Base-by-base conservation (phyloP, 495 filamentous ascomycete genomes). In the Bacidia rubella region DNA sequence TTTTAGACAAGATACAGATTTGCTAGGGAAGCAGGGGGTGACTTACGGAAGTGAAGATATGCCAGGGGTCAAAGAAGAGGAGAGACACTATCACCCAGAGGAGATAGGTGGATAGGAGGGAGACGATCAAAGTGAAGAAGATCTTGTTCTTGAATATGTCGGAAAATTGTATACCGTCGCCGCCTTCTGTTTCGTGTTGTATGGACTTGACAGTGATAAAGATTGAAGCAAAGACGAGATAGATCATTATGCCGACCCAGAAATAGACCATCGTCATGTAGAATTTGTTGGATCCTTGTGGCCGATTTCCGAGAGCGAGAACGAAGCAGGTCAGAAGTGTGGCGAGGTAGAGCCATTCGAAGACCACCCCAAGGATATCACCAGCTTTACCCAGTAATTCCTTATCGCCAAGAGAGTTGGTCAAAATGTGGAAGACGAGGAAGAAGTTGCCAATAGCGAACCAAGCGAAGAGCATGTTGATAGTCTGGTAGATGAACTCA, bases 401-500 rank as follows among this genome's bases (percentile, higher is more conserved):
- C 0, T 66, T 60, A 12, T 75, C 72, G 40, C 83, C 81, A 52
- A 99, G 75, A 61, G 87, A 90, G 27, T 80, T 82, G 1, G 90
- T 97, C 57, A 99, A 67, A 63, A 99, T 99, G 62, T 90, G 87
- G 73, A 99, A 99, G 42, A 99, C 93, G 59, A 99, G 70, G 77
- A 97, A 99, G 76, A 99, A 99, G 66, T 99, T 99, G 57, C 93
- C 92, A 61, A 99, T 92, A 59, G 86, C 87, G 68, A 99, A 97
- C 93, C 93, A 99, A 48, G 93, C 88, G 60, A 99, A 99, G 60
- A 99, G 74, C 87, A 96, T 95, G 68, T 82, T 90, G 66, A 97
- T 73, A 12, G 87, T 89, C 63, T 96, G 87, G 69, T 95, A 99
- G 54, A 82, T 66, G 70, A 96, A 96, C 63, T 97, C 92, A 50